These are phyloP conservation scores for Pestalotiopsis fici DNA, from an alignment of 2,329 filamentous ascomycete species.

Conservation along the genomic window DNA sequence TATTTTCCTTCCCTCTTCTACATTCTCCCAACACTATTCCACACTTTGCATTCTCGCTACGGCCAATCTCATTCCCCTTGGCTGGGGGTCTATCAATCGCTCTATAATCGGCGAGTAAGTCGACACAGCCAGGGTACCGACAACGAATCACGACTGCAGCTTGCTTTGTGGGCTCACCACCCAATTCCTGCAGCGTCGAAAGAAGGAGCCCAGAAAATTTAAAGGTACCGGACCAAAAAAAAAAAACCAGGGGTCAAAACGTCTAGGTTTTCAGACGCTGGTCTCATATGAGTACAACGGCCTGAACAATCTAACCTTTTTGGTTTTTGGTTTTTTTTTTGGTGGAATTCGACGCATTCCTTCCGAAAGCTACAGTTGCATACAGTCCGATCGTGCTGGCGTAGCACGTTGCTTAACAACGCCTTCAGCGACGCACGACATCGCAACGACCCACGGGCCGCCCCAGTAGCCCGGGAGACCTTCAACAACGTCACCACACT, in stretches of 20 bases:
- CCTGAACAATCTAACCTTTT: neutral
- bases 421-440: neutral
- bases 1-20: neutral
- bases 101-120: neutral
- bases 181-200: neutral
- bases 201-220: neutral
- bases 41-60: neutral
- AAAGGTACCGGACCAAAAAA: neutral
- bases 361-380: neutral
- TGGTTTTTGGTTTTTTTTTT: neutral
- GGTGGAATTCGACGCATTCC: conserved; percentile 1
- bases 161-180: neutral
- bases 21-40: neutral
- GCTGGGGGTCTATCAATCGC: neutral
- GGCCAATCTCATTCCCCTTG: neutral
- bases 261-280: neutral
- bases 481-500: neutral
- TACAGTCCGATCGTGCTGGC: neutral
- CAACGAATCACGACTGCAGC: neutral
- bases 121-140: neutral
- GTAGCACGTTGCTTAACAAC: neutral
- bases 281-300: neutral
- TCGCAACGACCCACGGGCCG: neutral
- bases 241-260: conserved; percentile 7
- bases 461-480: neutral